Base-by-base conservation (phyloP, 352 stramenopile species). In the Peronosclerospora sorghi region DNA sequence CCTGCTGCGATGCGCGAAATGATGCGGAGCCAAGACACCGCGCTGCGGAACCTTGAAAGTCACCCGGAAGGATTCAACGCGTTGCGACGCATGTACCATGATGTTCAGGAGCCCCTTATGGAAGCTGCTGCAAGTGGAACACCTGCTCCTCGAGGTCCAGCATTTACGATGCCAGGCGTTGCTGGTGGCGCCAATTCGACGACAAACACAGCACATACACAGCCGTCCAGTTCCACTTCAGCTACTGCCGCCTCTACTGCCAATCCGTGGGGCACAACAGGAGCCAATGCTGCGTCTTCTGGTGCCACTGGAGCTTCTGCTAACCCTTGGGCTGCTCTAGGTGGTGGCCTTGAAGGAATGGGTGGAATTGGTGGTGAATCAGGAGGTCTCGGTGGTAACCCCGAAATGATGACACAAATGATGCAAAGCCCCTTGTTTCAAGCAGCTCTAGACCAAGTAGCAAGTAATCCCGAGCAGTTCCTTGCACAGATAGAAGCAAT, bases 51-150 rank as follows among this genome's bases (percentile, higher is more conserved):
- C 61, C 94, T 99, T 46, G 92, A 98, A 65, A 98, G 94, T 52
- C 90, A 98, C 37, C 95, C 95, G 0, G 95, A 97, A 32, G 96
- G 96, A 24, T 98, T 98, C 59, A 96, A 96, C 56, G 95, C 95
- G 1, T 62, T 99, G n/a, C 78, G 85, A 15, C 75, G 86, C 32
- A 95, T 97, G 81, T 96, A 95, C 54, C 76, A 90, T 24, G 84
- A 95, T 36, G 91, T 97, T 9, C 92, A 98, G 53, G 94, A 97
- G 54, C 94, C 94, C 2, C 81, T 98, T 36, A 88, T 98, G 72
- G 89, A 98, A 32, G 92, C 91, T 21, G 70, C 80, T 6, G 49
- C 71, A 2, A 81, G 67, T 30, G 74, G 74, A 2, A 48, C 53
- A 2, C 55, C 61, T 27, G 59, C 66, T 15, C 45, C 77, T 26